Base-by-base conservation (phyloP, 306 rosid genomes). In the Ochetophila trinervis region DNA sequence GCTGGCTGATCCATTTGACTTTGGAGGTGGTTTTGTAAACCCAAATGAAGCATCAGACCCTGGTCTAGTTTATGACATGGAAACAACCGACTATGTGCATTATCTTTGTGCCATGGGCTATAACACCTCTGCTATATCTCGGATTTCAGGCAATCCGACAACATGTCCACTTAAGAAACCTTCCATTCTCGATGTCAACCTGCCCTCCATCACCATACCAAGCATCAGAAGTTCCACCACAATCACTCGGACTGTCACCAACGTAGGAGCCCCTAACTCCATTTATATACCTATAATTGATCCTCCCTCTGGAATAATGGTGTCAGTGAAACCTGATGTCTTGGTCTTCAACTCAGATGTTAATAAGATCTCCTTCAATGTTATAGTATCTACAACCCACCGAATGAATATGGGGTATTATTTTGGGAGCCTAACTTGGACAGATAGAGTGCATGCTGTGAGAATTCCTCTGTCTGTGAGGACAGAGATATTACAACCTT, bases 341-440 rank as follows among this genome's bases (percentile, higher is more conserved):
- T 66, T 83, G 74, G 53, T 58, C 44, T 86, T 86, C 74, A 68
- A 70, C 63, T 74, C 85, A 53, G 68, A 64, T 1, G 62, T 74
- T 18, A 59, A 74, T 68, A 71, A 64, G 47, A 34, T 73, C 47
- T 56, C 80, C n/a, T 85, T 76, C 59, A 49, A 56, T 27, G 66
- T 85, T 48, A 65, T 23, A 0, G 19, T 73, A 34, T 47, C 78
- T 16, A 32, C 81, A 5, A 52, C 53, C 22, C 74, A 73, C 37
- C 53, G 23, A 34, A 71, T 76, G 61, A 76, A 54, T 51, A 67
- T 80, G 11, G 81, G 63, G 8, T 81, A 67, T 63, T 47, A 42
- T 23, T 81, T 78, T 57, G 86, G 89, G 58, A 72, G 83, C 80
- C 60, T 84, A 71, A 84, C 70, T 35, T 84, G 89, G 89, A 67